phyloP scores from a whole-genome alignment of 2,329 filamentous ascomycete species.

The Fusarium metavorans region DNA sequence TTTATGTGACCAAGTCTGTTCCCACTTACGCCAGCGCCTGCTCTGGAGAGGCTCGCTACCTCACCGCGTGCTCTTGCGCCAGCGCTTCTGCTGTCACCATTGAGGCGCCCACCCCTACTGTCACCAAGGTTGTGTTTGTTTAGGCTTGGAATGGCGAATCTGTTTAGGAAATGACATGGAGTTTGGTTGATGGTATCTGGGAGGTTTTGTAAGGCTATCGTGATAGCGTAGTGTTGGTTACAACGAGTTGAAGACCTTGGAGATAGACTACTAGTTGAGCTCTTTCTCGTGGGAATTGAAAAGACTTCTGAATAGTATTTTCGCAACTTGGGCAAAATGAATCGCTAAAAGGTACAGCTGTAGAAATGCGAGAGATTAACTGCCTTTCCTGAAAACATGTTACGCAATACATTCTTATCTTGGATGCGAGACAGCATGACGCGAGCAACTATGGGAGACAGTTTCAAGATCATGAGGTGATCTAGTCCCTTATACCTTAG shows the following conservation, averaged over 20 bases:
- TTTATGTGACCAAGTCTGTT: slow-evolving; percentile 34
- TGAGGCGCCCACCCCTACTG: slow-evolving; percentile 29
- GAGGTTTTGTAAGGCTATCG: background rate
- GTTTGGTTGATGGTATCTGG: background rate
- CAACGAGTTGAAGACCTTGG: background rate
- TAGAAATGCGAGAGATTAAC: background rate
- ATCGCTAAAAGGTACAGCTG: background rate
- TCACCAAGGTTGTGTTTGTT: slow-evolving; percentile 30
- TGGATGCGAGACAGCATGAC: background rate
- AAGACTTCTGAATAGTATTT: background rate
- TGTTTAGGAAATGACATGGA: background rate
- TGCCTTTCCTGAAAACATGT: background rate
- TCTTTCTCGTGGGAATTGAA: background rate
- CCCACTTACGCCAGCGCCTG: slow-evolving; percentile 40
- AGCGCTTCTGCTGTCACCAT: slow-evolving; percentile 28
- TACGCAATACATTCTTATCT: background rate
- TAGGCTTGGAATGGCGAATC: background rate
- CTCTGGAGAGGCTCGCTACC: slow-evolving; percentile 33
- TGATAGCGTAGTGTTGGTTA: background rate
- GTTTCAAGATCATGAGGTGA: background rate
- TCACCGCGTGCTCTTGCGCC: slow-evolving; percentile 37
- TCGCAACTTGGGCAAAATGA: background rate
- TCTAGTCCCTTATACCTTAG: background rate
- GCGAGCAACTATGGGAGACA: background rate
- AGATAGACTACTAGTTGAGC: background rate